Evolutionary conservation across 2,329 filamentous ascomycete species (phyloP).

Genomic region (Pseudodiploospora longispora): DNA sequence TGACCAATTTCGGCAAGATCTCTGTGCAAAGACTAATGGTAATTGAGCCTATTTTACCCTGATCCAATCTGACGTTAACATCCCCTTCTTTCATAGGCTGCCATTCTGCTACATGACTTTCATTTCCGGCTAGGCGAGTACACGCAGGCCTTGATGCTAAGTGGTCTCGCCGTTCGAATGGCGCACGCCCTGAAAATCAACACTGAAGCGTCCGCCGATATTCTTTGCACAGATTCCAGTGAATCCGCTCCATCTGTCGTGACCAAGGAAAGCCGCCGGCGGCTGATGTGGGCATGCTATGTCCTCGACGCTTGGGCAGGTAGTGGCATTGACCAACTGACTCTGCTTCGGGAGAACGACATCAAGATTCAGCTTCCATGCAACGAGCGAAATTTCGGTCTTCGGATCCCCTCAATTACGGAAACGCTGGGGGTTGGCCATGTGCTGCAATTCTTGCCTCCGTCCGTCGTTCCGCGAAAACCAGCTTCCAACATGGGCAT

Average conservation of each 20-base stretch:
- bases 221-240: slow-evolving; percentile 27
- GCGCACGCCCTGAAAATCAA: slow-evolving; percentile 34
- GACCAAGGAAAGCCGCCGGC: slow-evolving; percentile 28
- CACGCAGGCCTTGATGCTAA: slow-evolving; percentile 32
- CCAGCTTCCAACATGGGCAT: slow-evolving; percentile 36
- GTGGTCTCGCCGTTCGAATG: slow-evolving; percentile 33
- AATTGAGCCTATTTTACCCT: not conserved
- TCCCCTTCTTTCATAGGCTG: slow-evolving; percentile 18
- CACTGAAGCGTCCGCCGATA: slow-evolving; percentile 27
- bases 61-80: no score
- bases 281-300: slow-evolving; percentile 36
- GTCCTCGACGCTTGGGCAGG: slow-evolving; percentile 33
- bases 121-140: slow-evolving; percentile 32
- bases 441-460: slow-evolving; percentile 31
- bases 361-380: slow-evolving; percentile 33
- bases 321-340: slow-evolving; percentile 30
- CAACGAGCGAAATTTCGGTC: slow-evolving; percentile 33
- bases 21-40: slow-evolving; percentile 32
- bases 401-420: slow-evolving; percentile 31
- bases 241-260: slow-evolving; percentile 25
- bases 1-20: slow-evolving; percentile 31
- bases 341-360: slow-evolving; percentile 30
- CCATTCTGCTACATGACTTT: slow-evolving; percentile 31
- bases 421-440: slow-evolving; percentile 33
- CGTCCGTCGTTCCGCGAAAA: slow-evolving; percentile 29